These are phyloP conservation scores for Pichia sp. DNA, from an alignment of 1,139 yeast species.

Conservation along the genomic window DNA sequence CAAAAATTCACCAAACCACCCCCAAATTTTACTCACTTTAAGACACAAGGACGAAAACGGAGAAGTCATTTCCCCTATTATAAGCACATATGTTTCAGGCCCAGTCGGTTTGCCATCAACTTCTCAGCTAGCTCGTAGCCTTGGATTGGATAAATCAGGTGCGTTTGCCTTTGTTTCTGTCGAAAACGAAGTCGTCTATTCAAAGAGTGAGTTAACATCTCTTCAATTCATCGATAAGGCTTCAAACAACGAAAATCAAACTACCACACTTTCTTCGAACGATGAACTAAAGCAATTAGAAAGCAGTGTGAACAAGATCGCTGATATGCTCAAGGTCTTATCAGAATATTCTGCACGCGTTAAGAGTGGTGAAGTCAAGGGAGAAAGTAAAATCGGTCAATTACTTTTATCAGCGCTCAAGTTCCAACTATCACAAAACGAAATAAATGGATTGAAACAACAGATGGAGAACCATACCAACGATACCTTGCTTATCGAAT, in stretches of 20 bases:
- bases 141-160: constrained; percentile 47
- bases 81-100: constrained; percentile 72
- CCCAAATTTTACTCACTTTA: constrained; percentile 71
- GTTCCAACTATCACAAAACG: constrained; percentile 55
- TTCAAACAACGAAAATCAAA: constrained; percentile 33
- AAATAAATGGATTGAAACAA: constrained; percentile 53
- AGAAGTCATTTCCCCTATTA: constrained; percentile 41
- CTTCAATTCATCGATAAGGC: constrained; percentile 40
- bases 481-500: constrained; percentile 80
- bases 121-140: constrained; percentile 36
- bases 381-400: constrained; percentile 60
- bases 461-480: constrained; percentile 72
- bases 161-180: constrained; percentile 78
- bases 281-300: constrained; percentile 49
- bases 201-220: constrained; percentile 54
- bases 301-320: constrained; percentile 52
- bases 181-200: constrained; percentile 61
- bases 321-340: constrained; percentile 53
- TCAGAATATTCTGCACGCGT: constrained; percentile 46
- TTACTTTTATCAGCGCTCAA: constrained; percentile 60
- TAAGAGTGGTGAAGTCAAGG: constrained; percentile 41
- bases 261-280: constrained; percentile 29
- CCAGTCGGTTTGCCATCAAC: constrained; percentile 55
- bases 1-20: constrained; percentile 64
- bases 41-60: constrained; percentile 39